Base-by-base conservation (phyloP, 2,329 filamentous ascomycete species). In the Davidsoniella neocaledoniae region DNA sequence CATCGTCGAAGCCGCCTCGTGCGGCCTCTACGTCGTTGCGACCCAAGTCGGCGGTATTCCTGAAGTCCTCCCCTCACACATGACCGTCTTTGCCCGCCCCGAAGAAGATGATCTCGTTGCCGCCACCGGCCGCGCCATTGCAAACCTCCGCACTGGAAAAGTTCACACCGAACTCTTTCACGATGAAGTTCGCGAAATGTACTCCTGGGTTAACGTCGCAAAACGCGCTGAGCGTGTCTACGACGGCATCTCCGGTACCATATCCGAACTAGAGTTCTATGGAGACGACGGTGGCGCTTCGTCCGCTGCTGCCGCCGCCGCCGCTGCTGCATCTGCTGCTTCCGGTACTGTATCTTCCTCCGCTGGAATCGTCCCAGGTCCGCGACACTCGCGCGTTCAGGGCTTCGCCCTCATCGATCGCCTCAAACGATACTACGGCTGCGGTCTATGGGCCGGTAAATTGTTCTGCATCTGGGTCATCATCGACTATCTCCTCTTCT, bases 371-470 rank as follows among this genome's bases (percentile, higher is more conserved):
- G 70, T 64, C 10, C 66, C 64, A 3, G 68, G 72, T 43, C 83
- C 79, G 77, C 43, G 51, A 25, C 83, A 80, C 61, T 72, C 76
- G 4, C 77, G 79, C 6, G 79, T 86, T 7, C 83, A 86, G 58
- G 90, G 86, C 58, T 94, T 94, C 60, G 85, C 90, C 5, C 74
- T 98, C 42, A 95, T 98, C 55, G 91, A 98, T 62, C 77, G 91
- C 17, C 67, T 98, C 17, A 98, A 98, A 66, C 72, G 91, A 53
- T 98, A 98, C 64, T 98, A 95, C 60, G 91, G 91, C 7, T 98
- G 93, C 61, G 91, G 91, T 33, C 90, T 96, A 46, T 98, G 91
- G 91, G 91, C 91, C 0, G 91, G 91, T 36, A 98, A 98, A 66
- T 70, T 98, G 7, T 98, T 98, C 60, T 95, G 91, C 59, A 70